Evolutionary conservation across 2,329 filamentous ascomycete genomes (phyloP).

Genomic region (Phaeosphaeria sp.): DNA sequence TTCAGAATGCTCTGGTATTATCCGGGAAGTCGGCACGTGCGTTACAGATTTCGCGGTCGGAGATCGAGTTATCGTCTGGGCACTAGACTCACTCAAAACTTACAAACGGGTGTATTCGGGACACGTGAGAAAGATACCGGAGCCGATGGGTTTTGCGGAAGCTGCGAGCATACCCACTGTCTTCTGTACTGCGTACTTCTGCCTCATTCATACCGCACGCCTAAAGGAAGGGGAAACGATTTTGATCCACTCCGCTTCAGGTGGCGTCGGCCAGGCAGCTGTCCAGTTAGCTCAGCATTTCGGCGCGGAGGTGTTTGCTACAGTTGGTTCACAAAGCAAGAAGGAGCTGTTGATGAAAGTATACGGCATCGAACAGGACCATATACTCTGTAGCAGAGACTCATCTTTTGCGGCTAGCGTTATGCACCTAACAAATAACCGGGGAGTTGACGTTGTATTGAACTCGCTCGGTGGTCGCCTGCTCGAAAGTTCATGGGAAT

Average conservation of each 20-base stretch:
- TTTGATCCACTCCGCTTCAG: conserved; percentile 31
- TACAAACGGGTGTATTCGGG: neutral
- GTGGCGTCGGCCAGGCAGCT: conserved; percentile 29
- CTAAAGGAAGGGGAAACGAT: conserved; percentile 33
- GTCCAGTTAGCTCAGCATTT: conserved; percentile 18
- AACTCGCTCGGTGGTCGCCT: conserved; percentile 26
- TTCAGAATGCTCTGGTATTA: too few species aligned
- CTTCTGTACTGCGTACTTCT: conserved; percentile 10
- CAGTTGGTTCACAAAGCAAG: conserved; percentile 3
- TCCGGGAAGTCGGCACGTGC: too few species aligned
- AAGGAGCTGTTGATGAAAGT: neutral
- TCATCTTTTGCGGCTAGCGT: neutral
- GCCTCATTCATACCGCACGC: conserved; percentile 26
- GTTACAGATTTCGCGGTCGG: too few species aligned
- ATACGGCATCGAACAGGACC: conserved; percentile 17
- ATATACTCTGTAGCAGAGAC: conserved; percentile 41
- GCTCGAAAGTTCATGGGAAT: conserved; percentile 24
- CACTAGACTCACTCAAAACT: neutral
- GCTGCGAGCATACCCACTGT: conserved; percentile 10
- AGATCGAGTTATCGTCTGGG: too few species aligned
- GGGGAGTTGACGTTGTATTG: conserved; percentile 37
- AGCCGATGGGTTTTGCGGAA: conserved; percentile 15
- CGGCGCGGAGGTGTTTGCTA: conserved; percentile 12
- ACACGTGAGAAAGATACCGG: conserved; percentile 9
- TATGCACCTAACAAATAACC: conserved; percentile 6